Evolutionary conservation across 106 monocot species (phyloP).

Genomic region (Dendrobium catenatum): DNA sequence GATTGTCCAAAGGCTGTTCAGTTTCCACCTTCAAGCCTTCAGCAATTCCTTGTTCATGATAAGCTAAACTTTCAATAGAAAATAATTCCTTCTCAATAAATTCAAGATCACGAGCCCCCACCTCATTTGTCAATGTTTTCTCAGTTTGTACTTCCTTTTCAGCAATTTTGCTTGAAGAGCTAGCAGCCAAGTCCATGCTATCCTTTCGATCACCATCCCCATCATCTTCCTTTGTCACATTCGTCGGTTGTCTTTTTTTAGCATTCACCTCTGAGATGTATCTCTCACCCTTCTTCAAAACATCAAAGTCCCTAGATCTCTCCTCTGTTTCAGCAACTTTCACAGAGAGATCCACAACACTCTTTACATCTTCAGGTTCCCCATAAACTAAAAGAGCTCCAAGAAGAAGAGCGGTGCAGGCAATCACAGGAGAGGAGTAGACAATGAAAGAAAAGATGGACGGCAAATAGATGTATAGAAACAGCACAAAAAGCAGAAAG

Average conservation of each 20-base stretch:
- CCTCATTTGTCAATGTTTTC: background rate
- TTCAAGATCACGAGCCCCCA: background rate
- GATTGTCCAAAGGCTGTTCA: background rate
- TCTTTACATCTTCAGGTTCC: slow-evolving; percentile 32
- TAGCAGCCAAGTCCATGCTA: background rate
- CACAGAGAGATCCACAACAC: slow-evolving; percentile 2
- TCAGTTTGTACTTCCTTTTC: background rate
- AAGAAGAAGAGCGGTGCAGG: slow-evolving; percentile 68
- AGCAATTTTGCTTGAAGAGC: background rate
- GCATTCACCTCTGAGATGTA: background rate
- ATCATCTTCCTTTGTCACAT: background rate
- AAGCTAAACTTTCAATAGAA: slow-evolving; percentile 4
- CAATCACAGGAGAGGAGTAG: slow-evolving; percentile 44
- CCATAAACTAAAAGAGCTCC: slow-evolving; percentile 58
- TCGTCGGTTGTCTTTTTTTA: background rate
- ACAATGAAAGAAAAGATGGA: slow-evolving; percentile 46
- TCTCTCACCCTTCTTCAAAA: background rate
- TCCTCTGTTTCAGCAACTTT: background rate
- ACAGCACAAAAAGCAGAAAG: slow-evolving; percentile 31
- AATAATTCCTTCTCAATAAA: slow-evolving; percentile 9
- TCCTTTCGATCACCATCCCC: slow-evolving; percentile 13
- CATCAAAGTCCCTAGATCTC: background rate
- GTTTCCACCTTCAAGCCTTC: slow-evolving; percentile 12
- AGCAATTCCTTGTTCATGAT: slow-evolving; percentile 4
- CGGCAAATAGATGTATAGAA: slow-evolving; percentile 47